A percentile compares a stretch with the other conserved stretches of the same genome.
These are phyloP conservation scores for Hypoxylon rickii DNA, from an alignment of 495 filamentous ascomycete species.

Conservation along the genomic window DNA sequence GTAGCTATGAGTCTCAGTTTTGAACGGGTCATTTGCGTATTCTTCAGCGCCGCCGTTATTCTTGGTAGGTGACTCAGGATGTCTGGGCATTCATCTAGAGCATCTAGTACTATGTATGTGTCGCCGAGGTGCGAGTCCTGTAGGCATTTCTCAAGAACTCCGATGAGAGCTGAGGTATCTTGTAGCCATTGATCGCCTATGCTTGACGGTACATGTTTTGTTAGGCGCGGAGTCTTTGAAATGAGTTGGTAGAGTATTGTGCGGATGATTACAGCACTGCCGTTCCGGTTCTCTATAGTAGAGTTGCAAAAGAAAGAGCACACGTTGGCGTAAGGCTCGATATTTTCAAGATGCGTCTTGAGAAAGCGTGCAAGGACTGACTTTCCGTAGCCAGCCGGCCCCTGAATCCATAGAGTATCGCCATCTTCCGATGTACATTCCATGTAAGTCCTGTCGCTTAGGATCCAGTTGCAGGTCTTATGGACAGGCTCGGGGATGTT, in stretches of 20 bases:
- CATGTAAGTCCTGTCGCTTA: not conserved
- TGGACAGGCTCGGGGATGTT: not conserved
- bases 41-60: too few relatives aligned
- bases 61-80: too few relatives aligned
- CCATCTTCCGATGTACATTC: not conserved
- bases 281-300: not conserved
- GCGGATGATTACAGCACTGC: not conserved
- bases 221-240: not conserved
- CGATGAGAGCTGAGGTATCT: not conserved
- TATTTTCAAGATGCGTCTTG: not conserved
- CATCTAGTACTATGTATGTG: not conserved
- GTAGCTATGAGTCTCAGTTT: too few relatives aligned
- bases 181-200: not conserved
- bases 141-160: not conserved
- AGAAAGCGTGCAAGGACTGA: conserved; percentile 47
- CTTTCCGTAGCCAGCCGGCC: conserved; percentile 54
- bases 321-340: not conserved
- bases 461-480: conserved; percentile 2
- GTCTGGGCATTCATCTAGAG: not conserved
- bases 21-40: too few relatives aligned
- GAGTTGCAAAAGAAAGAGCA: not conserved
- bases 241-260: not conserved
- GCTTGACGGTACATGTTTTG: not conserved
- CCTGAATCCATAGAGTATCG: conserved; percentile 45
- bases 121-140: not conserved